Percentiles rank a stretch among this genome's conserved stretches.
phyloP scores from a whole-genome alignment of 257 asterid genomes.

The Nicotiana undulata region DNA sequence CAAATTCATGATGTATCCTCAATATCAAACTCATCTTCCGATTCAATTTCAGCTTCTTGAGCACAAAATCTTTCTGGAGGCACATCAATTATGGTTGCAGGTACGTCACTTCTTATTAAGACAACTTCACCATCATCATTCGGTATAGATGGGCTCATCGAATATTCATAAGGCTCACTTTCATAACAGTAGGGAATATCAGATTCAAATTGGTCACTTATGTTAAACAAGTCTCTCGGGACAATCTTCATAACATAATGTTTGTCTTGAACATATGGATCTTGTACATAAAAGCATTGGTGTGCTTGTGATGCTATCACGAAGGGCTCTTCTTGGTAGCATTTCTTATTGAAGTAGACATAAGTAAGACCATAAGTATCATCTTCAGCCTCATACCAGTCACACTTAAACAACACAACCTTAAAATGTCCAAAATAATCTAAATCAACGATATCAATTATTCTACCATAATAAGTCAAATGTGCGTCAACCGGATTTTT shows the following conservation, averaged over 20 bases:
- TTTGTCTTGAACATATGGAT: neutral
- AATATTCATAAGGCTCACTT: neutral
- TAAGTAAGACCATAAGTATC: too few species aligned
- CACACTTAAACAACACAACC: neutral
- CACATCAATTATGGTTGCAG: neutral
- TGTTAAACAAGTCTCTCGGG: too few species aligned
- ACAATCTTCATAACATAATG: neutral
- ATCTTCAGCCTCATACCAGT: too few species aligned
- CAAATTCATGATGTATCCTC: neutral
- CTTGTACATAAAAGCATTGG: neutral
- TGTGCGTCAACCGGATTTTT: too few species aligned
- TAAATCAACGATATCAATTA: too few species aligned
- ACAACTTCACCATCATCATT: neutral
- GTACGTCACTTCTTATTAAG: neutral
- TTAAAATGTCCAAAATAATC: too few species aligned
- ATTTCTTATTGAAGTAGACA: too few species aligned
- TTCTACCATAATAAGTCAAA: too few species aligned
- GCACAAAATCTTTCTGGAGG: neutral
- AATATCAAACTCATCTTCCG: neutral
- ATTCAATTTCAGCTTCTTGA: neutral
- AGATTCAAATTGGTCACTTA: too few species aligned
- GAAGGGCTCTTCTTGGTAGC: too few species aligned
- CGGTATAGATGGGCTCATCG: neutral
- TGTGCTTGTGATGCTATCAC: neutral
- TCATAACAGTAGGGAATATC: neutral